These are phyloP conservation scores for Nosema muscidifuracis DNA, from an alignment of 371 early-diverging fungal species.

Conservation along the genomic window DNA sequence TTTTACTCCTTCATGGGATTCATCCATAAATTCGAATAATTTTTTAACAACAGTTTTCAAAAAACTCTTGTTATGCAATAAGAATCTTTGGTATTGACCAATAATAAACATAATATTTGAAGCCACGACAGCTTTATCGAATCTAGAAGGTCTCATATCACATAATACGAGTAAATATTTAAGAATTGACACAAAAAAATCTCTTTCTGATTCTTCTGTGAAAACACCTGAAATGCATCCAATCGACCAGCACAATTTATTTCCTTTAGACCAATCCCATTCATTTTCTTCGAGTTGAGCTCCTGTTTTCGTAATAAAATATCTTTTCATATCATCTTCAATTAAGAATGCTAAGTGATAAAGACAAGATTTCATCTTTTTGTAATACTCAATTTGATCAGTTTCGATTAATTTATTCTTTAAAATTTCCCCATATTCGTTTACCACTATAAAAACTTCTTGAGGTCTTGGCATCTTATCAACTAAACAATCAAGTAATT, in stretches of 20 bases:
- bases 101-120: constrained; percentile 99
- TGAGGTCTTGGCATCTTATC: constrained; percentile 63
- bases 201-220: constrained; percentile 83
- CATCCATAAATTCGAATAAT: constrained; percentile 99
- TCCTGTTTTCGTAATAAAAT: constrained; percentile 42
- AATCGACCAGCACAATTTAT: constrained; percentile 96
- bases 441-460: constrained; percentile 87
- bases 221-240: constrained; percentile 93
- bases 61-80: constrained; percentile 95
- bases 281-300: constrained; percentile 62
- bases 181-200: constrained; percentile 90
- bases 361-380: constrained; percentile 72
- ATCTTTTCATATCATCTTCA: constrained; percentile 44
- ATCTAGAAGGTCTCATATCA: constrained; percentile 86
- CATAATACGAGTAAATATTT: constrained; percentile 83
- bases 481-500: constrained; percentile 46
- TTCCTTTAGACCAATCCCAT: constrained; percentile 88
- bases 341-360: constrained; percentile 52
- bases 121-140: constrained; percentile 97
- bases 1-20: constrained; percentile 94
- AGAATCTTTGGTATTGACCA: constrained; percentile 92
- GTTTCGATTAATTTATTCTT: constrained; percentile 92
- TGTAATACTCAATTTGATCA: constrained; percentile 90
- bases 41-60: constrained; percentile 98
- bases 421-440: constrained; percentile 98